Base-by-base conservation (phyloP, 148 eudicot genomes). In the Vaccinium corymbosum region DNA sequence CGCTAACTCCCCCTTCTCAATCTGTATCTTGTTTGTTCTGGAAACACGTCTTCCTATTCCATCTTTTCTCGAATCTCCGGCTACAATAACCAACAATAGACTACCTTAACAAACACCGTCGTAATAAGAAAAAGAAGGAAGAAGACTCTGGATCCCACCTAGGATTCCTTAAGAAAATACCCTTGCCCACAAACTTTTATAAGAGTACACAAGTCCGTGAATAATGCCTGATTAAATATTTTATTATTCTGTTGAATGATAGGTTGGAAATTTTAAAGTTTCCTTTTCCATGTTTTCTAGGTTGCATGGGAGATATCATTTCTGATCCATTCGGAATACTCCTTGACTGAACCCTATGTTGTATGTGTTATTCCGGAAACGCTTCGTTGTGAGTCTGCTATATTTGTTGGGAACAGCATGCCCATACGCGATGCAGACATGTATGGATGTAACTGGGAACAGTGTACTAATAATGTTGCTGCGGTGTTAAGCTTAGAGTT, bases 371-470 rank as follows among this genome's bases (percentile, higher is more conserved):
- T 93, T 81, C 90, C 93, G 25, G 88, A 92, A 75, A 83, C 89
- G 15, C 84, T 97, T 90, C 84, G 80, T 74, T 87, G 93, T 72
- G 92, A 90, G n/a, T 89, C 94, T 81, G 95, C 95, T 84, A 80
- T 97, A 68, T 97, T 95, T 88, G 56, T 93, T 49, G 99, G 99
- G 83, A 97, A 97, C 89, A 97, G 99, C 88, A 95, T 97, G 99
- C 88, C 93, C 70, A 90, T 95, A 78, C 99, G 99, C 87, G 99
- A 97, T 86, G 97, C 92, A 56, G 96, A 97, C 88, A 93, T 92
- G 97, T 97, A 93, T 81, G 92, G 91, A 25, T 74, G 86, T 88
- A 83, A 85, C 84, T 79, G 89, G 92, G 82, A 79, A 84, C 73
- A 86, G 56, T 81, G 85, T 81, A 84, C 78, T 49, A 75, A 84